Evolutionary conservation across 768 basidiomycete genomes (phyloP).

Genomic region (Tylopilus balloui): DNA sequence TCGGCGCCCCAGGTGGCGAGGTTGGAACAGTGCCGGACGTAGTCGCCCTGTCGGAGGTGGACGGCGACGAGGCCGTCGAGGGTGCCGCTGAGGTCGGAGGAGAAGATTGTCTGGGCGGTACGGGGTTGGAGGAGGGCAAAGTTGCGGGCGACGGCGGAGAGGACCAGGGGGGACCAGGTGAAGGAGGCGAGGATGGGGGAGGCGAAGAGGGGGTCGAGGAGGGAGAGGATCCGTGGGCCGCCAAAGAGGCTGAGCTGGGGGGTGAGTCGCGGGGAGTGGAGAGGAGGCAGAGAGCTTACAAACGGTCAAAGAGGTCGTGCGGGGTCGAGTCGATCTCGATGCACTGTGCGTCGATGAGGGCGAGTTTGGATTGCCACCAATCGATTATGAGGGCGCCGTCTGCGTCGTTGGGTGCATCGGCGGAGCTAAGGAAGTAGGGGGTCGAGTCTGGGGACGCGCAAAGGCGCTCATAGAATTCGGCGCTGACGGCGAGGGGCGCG

Average conservation of each 20-base stretch:
- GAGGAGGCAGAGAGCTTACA: conserved; percentile 33
- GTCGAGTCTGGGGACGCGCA: conserved; percentile 37
- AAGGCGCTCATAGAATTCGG: conserved; percentile 45
- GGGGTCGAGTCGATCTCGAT: conserved; percentile 42
- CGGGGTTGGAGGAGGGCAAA: conserved; percentile 39
- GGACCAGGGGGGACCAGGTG: conserved; percentile 51
- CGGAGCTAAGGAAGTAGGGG: conserved; percentile 34
- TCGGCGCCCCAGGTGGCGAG: conserved; percentile 40
- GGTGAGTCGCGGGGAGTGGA: neutral
- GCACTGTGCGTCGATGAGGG: conserved; percentile 34
- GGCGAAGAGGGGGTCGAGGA: conserved; percentile 40
- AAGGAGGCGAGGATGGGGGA: conserved; percentile 52
- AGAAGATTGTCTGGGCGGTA: conserved; percentile 22
- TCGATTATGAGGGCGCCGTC: conserved; percentile 42
- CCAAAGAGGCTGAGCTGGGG: conserved; percentile 44
- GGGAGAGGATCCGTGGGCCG: conserved; percentile 35
- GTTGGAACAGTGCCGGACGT: conserved; percentile 51
- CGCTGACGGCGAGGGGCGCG: conserved; percentile 39
- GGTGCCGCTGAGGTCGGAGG: conserved; percentile 18
- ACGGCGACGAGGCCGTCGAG: conserved; percentile 48
- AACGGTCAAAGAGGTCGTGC: conserved; percentile 43
- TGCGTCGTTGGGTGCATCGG: conserved; percentile 33
- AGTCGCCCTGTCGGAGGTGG: conserved; percentile 58
- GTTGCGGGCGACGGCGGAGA: conserved; percentile 46
- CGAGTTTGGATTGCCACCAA: conserved; percentile 47